Evolutionary conservation across 176 grass and related monocot genomes (phyloP).

Genomic region (Triticum timopheevii): DNA sequence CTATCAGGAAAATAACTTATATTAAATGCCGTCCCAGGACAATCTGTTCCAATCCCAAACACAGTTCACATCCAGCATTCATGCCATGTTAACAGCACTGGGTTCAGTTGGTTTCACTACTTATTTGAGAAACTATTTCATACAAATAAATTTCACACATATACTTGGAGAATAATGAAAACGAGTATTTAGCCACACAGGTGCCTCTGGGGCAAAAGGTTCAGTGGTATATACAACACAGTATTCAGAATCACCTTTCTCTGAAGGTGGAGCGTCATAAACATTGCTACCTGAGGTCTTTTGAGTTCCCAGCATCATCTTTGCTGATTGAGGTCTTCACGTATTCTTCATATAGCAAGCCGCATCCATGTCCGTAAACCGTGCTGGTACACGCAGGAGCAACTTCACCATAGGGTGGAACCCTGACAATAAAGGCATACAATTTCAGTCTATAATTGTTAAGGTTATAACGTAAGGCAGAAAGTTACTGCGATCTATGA

Average conservation of each 20-base stretch:
- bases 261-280: not conserved
- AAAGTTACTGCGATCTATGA: not conserved
- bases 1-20: too few relatives aligned
- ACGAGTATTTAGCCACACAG: too few relatives aligned
- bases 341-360: slow-evolving; percentile 49
- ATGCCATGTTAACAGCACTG: too few relatives aligned
- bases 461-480: not conserved
- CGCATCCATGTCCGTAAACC: slow-evolving; percentile 58
- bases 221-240: not conserved
- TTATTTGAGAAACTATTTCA: too few relatives aligned
- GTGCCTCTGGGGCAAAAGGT: too few relatives aligned
- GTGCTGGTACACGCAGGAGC: slow-evolving; percentile 41
- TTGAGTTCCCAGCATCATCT: not conserved
- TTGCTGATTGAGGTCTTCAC: not conserved
- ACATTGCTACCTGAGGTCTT: not conserved
- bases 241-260: not conserved
- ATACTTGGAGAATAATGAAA: too few relatives aligned
- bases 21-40: too few relatives aligned
- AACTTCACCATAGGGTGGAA: slow-evolving; percentile 55
- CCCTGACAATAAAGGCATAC: slow-evolving; percentile 21
- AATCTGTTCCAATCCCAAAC: too few relatives aligned
- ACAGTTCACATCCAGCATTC: too few relatives aligned
- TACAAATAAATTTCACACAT: too few relatives aligned
- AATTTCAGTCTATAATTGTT: not conserved
- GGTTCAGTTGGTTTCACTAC: too few relatives aligned